Evolutionary conservation across 257 asterid genomes (phyloP), one percentile per base, ranked within the genome.

Genomic region (Jacaranda copaia): DNA sequence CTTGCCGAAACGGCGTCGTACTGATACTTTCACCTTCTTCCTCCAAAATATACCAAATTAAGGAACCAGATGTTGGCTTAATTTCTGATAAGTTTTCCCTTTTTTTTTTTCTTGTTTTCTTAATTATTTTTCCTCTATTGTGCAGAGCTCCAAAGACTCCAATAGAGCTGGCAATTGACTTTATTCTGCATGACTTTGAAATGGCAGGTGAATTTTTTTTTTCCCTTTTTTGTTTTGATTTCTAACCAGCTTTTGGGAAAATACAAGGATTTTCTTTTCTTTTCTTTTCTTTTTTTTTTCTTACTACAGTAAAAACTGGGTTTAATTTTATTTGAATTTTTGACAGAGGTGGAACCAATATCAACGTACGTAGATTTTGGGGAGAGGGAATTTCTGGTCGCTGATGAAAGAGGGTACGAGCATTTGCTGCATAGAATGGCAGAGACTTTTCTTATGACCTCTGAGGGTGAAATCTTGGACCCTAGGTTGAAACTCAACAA

Each of bases 351-450:
- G 51, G 96, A 94, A 70, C 98, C 98, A 46, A 94, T 94, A 82
- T 86, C 98, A 15, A 94, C 98, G 1, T 94, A 89, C 56, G 92
- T 90, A 3, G 97, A 94, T 73, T 94, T 94, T 72, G 98, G 97
- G 3, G 98, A 94, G 51, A 83, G 88, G 66, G 98, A 94, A 69
- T 94, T 78, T 79, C 77, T 94, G 59, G 97, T 94, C 62, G 97
- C 97, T 25, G 98, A 94, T 68, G 97, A 94, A 38, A 90, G 98
- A 82, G 98, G 98, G 43, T 94, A 92, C 59, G 98, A 94, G 81
- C 88, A 90, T 75, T 88, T 94, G 87, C 89, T 94, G 46, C 81
- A 88, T 73, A 78, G 88, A 85, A 85, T 94, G 92, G 94, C 92
- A 0, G 89, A 89, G 70, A 66, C 77, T 49, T 92, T 90, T 80